Evolutionary conservation across 2,329 filamentous ascomycete species (phyloP).

Genomic region (Neopestalotiopsis clavispora): DNA sequence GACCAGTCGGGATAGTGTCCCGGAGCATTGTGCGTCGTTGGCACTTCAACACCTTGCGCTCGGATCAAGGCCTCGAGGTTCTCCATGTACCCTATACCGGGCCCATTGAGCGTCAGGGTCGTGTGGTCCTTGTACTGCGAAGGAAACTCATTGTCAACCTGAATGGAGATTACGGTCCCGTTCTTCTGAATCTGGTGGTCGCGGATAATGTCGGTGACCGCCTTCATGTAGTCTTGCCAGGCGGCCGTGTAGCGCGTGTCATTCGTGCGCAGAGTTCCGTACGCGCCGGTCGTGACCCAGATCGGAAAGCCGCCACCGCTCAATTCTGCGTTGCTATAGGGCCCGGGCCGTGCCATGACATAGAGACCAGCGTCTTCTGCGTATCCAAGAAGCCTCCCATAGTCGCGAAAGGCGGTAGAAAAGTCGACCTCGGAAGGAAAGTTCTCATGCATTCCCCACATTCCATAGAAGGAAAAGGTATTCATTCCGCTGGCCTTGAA

Average conservation of each 20-base stretch:
- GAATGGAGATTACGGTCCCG: slow-evolving; percentile 76
- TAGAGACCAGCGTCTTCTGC: slow-evolving; percentile 76
- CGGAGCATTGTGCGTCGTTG: slow-evolving; percentile 76
- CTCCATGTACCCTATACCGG: slow-evolving; percentile 58
- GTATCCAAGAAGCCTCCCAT: slow-evolving; percentile 64
- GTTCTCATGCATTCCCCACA: slow-evolving; percentile 79
- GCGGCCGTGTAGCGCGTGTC: slow-evolving; percentile 65
- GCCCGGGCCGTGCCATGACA: slow-evolving; percentile 71
- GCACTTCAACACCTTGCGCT: slow-evolving; percentile 71
- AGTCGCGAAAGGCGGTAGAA: not conserved
- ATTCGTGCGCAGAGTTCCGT: slow-evolving; percentile 65
- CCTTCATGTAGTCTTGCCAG: slow-evolving; percentile 55
- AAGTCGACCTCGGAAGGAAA: slow-evolving; percentile 56
- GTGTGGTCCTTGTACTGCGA: slow-evolving; percentile 56
- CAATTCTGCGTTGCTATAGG: slow-evolving; percentile 78
- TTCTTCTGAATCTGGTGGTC: slow-evolving; percentile 80
- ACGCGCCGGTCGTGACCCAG: slow-evolving; percentile 68
- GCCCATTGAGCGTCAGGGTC: not conserved
- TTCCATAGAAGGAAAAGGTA: slow-evolving; percentile 75
- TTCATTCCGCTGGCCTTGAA: slow-evolving; percentile 82
- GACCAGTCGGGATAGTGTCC: slow-evolving; percentile 24
- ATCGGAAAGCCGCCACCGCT: slow-evolving; percentile 79
- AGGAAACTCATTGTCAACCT: slow-evolving; percentile 82
- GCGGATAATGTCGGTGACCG: slow-evolving; percentile 69
- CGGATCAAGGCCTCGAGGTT: slow-evolving; percentile 72